phyloP scores from a whole-genome alignment of 2,329 filamentous ascomycete genomes.

The Alternaria metachromatica region DNA sequence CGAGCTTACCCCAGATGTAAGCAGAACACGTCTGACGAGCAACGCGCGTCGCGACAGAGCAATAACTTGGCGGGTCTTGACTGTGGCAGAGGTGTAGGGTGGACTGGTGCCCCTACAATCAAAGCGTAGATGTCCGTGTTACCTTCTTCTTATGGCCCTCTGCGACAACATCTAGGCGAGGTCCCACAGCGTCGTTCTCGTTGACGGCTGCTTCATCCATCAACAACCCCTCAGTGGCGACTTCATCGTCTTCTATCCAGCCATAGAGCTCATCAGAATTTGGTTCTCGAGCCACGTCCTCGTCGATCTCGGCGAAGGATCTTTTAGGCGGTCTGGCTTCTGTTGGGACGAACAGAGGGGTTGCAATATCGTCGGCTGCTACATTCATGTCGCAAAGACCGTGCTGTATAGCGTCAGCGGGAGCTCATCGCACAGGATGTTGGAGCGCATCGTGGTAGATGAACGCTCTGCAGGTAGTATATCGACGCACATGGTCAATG shows the following conservation, averaged over 20 bases:
- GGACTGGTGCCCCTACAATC: constrained; percentile 11
- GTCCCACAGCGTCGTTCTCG: constrained; percentile 20
- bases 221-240: constrained; percentile 50
- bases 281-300: constrained; percentile 68
- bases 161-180: constrained; percentile 25
- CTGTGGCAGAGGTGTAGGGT: background rate
- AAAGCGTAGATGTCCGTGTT: constrained; percentile 30
- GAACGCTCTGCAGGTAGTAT: constrained; percentile 33
- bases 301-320: constrained; percentile 61
- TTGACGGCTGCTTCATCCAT: constrained; percentile 37
- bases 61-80: constrained; percentile 3
- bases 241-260: constrained; percentile 70
- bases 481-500: constrained; percentile 55
- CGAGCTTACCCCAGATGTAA: constrained; percentile 21
- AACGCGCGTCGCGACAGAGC: constrained; percentile 16
- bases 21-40: constrained; percentile 25
- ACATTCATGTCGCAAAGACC: constrained; percentile 44
- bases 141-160: constrained; percentile 34
- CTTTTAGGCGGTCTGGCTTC: constrained; percentile 62
- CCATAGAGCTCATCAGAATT: constrained; percentile 72
- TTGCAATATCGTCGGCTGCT: constrained; percentile 39
- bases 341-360: constrained; percentile 27
- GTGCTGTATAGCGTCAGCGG: constrained; percentile 34
- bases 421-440: constrained; percentile 19
- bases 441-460: constrained; percentile 22